Evolutionary conservation across 192 early-diverging fungal species (phyloP).

Genomic region (Linnemannia exigua): DNA sequence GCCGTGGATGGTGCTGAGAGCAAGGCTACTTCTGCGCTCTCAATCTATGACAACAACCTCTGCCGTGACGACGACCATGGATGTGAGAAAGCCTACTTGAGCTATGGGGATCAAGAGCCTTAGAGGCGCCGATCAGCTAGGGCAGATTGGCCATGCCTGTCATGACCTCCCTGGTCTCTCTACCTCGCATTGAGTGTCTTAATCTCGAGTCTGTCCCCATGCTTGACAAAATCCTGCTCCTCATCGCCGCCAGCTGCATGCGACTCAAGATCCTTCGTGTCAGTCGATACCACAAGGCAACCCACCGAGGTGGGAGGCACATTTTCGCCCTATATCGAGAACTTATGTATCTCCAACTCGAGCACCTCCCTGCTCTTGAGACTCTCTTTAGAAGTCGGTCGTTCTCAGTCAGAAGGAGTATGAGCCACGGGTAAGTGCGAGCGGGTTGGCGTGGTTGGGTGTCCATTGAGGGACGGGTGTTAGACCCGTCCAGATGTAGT

Average conservation of each 20-base stretch:
- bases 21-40: background rate
- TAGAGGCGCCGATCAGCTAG: background rate
- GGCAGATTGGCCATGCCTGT: background rate
- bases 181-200: background rate
- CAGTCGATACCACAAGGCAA: background rate
- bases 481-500: too few species aligned
- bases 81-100: too few species aligned
- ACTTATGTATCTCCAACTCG: background rate
- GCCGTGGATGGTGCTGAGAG: background rate
- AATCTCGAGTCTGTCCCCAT: background rate
- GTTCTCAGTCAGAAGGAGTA: background rate
- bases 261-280: background rate
- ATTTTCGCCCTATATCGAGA: background rate
- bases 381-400: background rate
- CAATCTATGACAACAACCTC: background rate
- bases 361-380: background rate
- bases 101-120: background rate
- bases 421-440: background rate
- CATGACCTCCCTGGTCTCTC: background rate
- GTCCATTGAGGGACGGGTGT: background rate
- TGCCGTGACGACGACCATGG: too few species aligned
- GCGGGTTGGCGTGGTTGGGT: background rate
- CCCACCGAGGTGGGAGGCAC: background rate
- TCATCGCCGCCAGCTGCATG: background rate
- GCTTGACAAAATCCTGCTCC: background rate